Evolutionary conservation across 306 rosid species (phyloP).

Genomic region (Cicer pinnatifidum): DNA sequence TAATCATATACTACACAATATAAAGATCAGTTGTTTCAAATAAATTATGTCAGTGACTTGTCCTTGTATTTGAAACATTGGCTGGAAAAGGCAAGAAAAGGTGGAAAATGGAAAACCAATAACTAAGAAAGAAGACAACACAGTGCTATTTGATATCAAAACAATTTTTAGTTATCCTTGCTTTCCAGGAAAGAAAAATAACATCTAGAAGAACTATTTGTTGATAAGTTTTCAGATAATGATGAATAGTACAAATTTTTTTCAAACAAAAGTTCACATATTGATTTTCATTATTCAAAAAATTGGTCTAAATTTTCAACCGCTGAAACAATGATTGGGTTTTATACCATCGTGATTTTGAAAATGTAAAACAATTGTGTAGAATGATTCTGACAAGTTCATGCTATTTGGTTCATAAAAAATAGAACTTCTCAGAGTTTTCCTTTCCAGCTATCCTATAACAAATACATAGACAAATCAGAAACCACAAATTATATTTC

Average conservation of each 20-base stretch:
- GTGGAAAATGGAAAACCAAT: background rate
- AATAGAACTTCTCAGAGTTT: background rate
- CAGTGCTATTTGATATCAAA: background rate
- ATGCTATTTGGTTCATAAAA: background rate
- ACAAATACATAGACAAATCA: background rate
- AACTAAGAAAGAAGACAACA: background rate
- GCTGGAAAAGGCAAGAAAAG: background rate
- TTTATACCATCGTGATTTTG: background rate
- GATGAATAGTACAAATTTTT: background rate
- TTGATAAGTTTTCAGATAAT: background rate
- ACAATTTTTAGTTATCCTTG: background rate
- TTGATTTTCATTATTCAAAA: background rate
- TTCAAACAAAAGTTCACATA: background rate
- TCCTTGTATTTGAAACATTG: background rate
- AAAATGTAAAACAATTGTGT: slow-evolving; percentile 11
- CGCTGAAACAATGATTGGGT: background rate
- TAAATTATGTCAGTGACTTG: background rate
- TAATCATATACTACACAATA: background rate
- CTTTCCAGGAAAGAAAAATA: background rate
- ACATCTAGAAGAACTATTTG: background rate
- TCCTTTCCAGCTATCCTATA: slow-evolving; percentile 15
- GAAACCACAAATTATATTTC: slow-evolving; percentile 1
- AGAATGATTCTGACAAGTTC: background rate
- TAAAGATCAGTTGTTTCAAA: background rate
- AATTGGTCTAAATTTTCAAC: background rate